Evolutionary conservation across 306 rosid species (phyloP), one percentile per base, ranked within the genome.

Genomic region (Acacia melanoxylon): DNA sequence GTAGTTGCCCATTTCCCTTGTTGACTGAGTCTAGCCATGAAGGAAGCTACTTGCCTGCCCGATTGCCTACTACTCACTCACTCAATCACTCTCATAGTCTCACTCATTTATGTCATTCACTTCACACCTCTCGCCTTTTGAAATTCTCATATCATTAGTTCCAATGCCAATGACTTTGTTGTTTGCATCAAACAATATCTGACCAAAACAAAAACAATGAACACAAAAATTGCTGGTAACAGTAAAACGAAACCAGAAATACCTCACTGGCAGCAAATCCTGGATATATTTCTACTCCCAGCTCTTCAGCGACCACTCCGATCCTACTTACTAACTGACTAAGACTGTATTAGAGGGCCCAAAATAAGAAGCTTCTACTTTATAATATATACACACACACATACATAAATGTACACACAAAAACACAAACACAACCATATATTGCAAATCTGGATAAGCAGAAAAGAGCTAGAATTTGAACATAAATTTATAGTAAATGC

Each of bases 221-320:
- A 52, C 71, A 79, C 81, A 78, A 63, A 65, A 51, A 78, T 73
- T 48, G 65, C 74, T 85, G 68, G 66, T 25, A 62, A 22, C 54
- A 78, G 35, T 75, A 80, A 59, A 84, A 59, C 40, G 70, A 79
- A 48, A 58, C 70, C 59, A 10, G 72, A 75, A 72, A 83, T 88
- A 95, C 99, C 97, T 95, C 97, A 78, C 94, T 93, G 73, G 97
- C 99, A 82, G 97, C 94, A 85, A 95, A 95, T 75, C 99, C 98
- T 68, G 98, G 97, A 86, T 91, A 95, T 88, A 95, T 91, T 88
- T 95, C 99, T 70, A 95, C 90, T 49, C 99, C 99, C 88, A 95
- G 80, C 82, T 91, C 97, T 89, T 95, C 99, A 24, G 99, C 99
- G 90, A 93, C 91, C 78, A 77, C 83, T 85, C 99, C 98, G 97